A percentile compares a stretch with the other conserved stretches of the same genome.
These are phyloP conservation scores for Panicum virgatum DNA, from an alignment of 202 grass and related monocot genomes.

Conservation along the genomic window DNA sequence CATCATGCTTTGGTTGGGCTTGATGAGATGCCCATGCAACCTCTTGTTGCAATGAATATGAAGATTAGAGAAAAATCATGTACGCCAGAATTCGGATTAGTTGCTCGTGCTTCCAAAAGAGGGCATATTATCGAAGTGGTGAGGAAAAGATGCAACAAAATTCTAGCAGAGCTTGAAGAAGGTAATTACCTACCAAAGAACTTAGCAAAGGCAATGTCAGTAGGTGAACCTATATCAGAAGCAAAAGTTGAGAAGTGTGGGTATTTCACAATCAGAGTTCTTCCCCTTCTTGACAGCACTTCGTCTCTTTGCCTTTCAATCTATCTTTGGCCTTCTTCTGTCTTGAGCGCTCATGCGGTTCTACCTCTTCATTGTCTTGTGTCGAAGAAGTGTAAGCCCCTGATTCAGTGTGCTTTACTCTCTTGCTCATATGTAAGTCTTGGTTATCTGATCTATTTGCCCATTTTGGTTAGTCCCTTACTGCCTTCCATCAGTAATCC, in stretches of 20 bases:
- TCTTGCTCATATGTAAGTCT: not conserved
- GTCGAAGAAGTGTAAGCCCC: not conserved
- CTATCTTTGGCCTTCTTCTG: not conserved
- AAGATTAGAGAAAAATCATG: constrained; percentile 40
- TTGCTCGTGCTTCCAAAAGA: constrained; percentile 9
- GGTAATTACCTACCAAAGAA: constrained; percentile 40
- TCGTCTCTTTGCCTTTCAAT: not conserved
- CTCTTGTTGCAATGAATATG: constrained; percentile 49
- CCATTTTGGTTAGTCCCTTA: not conserved
- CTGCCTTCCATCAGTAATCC: not conserved
- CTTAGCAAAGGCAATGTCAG: constrained; percentile 54
- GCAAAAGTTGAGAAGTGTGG: constrained; percentile 27
- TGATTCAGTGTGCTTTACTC: not conserved
- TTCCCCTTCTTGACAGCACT: constrained; percentile 44
- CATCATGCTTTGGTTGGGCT: constrained; percentile 37
- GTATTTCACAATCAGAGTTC: constrained; percentile 42
- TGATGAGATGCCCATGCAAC: constrained; percentile 38
- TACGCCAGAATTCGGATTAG: constrained; percentile 29
- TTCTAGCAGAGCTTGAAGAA: constrained; percentile 32
- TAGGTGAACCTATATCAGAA: constrained; percentile 46
- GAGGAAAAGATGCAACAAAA: constrained; percentile 35
- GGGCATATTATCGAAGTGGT: constrained; percentile 21
- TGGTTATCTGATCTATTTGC: not conserved
- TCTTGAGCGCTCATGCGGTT: not conserved
- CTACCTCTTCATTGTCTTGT: not conserved